phyloP scores from a whole-genome alignment of 805 yeast species.

The Candida parachauliodes region DNA sequence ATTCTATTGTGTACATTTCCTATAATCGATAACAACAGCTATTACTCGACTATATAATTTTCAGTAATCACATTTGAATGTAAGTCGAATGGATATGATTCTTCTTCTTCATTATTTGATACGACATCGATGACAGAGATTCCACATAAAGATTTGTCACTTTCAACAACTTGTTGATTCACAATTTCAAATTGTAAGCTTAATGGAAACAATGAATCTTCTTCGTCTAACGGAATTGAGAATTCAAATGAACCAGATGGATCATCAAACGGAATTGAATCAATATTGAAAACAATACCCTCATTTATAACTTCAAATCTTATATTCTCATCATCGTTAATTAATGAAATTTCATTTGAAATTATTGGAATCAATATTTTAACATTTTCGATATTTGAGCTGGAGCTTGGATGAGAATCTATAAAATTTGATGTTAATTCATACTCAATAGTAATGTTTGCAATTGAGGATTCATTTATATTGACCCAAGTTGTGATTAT shows the following conservation, averaged over 20 bases:
- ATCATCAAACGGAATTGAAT: conserved; percentile 47
- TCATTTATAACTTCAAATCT: conserved; percentile 54
- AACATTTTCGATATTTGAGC: conserved; percentile 49
- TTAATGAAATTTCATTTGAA: conserved; percentile 51
- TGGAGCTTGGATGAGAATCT: conserved; percentile 17
- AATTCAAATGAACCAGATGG: conserved; percentile 77
- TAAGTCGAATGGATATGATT: conserved; percentile 67
- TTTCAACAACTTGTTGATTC: conserved; percentile 39
- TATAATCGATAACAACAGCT: no score
- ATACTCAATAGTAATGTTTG: conserved; percentile 83
- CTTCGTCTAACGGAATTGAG: conserved; percentile 73
- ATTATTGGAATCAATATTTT: conserved; percentile 62
- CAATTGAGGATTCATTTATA: conserved; percentile 50
- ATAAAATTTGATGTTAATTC: conserved; percentile 54
- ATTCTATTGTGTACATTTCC: no score
- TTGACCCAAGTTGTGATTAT: conserved; percentile 82
- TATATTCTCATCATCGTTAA: conserved; percentile 38
- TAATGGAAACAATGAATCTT: conserved; percentile 88
- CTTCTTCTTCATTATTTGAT: conserved; percentile 46
- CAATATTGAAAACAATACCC: conserved; percentile 67
- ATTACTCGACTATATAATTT: conserved; percentile 44
- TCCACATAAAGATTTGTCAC: conserved; percentile 54
- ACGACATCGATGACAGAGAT: conserved; percentile 63
- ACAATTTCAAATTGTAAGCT: conserved; percentile 57
- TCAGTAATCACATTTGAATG: conserved; percentile 56